Evolutionary conservation across 2,329 filamentous ascomycete species (phyloP).

Genomic region (Colletotrichum noveboracense): DNA sequence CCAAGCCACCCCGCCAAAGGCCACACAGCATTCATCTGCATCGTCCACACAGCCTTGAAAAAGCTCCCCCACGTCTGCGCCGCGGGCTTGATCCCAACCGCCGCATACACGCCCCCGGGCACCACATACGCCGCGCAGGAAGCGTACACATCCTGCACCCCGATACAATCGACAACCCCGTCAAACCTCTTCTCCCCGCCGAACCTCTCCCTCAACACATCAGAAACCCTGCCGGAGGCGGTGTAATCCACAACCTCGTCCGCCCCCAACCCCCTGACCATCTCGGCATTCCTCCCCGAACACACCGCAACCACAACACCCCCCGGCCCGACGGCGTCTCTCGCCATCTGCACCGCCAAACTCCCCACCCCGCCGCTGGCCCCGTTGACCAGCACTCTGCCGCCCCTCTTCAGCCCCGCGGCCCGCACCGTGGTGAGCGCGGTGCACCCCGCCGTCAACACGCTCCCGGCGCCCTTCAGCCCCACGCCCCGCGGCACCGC

Average conservation of each 20-base stretch:
- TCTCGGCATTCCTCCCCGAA: constrained; percentile 47
- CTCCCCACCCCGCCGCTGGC: constrained; percentile 57
- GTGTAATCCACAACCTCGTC: constrained; percentile 43
- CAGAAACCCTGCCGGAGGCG: background rate
- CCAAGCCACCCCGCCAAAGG: constrained; percentile 39
- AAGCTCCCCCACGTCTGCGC: constrained; percentile 34
- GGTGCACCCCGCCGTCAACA: constrained; percentile 41
- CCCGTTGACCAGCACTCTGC: constrained; percentile 52
- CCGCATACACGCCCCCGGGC: constrained; percentile 41
- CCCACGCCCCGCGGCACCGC: constrained; percentile 33
- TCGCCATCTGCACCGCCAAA: constrained; percentile 49
- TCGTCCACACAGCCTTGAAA: constrained; percentile 33
- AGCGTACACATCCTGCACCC: constrained; percentile 50
- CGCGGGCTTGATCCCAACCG: constrained; percentile 44
- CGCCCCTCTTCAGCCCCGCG: constrained; percentile 40
- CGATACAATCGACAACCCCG: constrained; percentile 55
- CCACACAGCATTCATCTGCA: constrained; percentile 44
- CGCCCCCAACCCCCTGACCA: constrained; percentile 52
- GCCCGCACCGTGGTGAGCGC: constrained; percentile 42
- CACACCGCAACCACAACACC: constrained; percentile 54
- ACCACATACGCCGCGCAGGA: constrained; percentile 44
- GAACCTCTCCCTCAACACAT: background rate
- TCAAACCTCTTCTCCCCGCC: constrained; percentile 35
- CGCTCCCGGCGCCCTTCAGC: constrained; percentile 39
- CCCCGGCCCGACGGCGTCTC: constrained; percentile 38